Evolutionary conservation across 202 grass and related monocot species (phyloP), one percentile per base, ranked within the genome.

Genomic region (Setaria italica): DNA sequence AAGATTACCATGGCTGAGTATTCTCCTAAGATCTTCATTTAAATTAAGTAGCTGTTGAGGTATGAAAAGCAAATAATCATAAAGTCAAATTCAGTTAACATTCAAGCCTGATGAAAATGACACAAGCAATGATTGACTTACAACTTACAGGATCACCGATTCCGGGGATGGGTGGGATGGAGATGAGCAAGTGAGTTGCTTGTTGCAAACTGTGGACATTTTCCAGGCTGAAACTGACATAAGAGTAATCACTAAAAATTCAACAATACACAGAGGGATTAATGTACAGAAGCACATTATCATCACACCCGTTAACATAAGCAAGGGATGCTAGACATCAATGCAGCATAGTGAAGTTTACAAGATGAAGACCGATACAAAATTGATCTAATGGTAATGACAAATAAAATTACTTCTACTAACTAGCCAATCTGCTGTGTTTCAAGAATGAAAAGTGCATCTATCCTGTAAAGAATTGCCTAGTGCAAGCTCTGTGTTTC

Each of bases 61-160:
- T 15, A 88, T 83, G 67, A 69, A 60, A 32, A 9, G 55, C 35
- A 83, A 67, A 87, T 30, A 57, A 82, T 9, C 39, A 83, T 29
- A 19, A 71, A 20, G 11, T 8, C 15, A 20, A 47, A 63, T 58
- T 7, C 1, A 77, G 51, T 48, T 34, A 20, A 20, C 0, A 59
- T 63, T 58, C 47, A 71, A 70, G 47, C 42, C 20, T 17, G 72
- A 72, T 20, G 0, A 64, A 80, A 60, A 33, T 66, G 11, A 49
- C 29, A 51, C 20, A 65, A 66, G 29, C 7, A 67, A 67, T 45
- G 6, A 67, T 13, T 65, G 9, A 75, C 47, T 41, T 37, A 68
- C 11, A 60, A 80, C 94, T 57, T 91, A 97, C 91, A 94, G 94
- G 94, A 86, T 93, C 94, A 86, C 94, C 94, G 41, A 93, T 72